Base-by-base conservation (phyloP, 2,329 filamentous ascomycete genomes). In the Aureobasidium sp. region DNA sequence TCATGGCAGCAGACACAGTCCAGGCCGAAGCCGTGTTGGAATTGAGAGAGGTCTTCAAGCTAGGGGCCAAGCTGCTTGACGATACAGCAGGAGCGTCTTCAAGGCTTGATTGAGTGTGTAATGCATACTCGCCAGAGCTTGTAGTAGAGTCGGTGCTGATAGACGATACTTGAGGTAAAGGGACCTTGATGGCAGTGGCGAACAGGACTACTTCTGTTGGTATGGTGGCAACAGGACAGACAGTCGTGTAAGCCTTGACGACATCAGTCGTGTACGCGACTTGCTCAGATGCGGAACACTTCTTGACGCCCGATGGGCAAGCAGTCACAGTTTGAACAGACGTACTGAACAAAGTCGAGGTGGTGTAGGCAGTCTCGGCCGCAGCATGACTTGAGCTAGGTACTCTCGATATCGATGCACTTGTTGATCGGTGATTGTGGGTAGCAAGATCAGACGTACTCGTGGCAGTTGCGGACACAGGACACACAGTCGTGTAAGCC, bases 201-300 rank as follows among this genome's bases (percentile, higher is more conserved):
- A n/a, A n/a, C n/a, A n/a, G n/a, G n/a, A n/a, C n/a, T n/a, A n/a
- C n/a, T n/a, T n/a, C n/a, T n/a, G n/a, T n/a, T n/a, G n/a, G n/a
- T n/a, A n/a, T n/a, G n/a, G n/a, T n/a, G n/a, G 45, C 38, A 47
- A 72, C 75, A 29, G 79, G 78, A 69, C 79, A 81, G 69, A 76
- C 71, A 43, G 74, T 77, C n/a, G 78, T 63, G 60, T 51, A 53
- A 18, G 60, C 50, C 18, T 45, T 40, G 15, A 63, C 38, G 25
- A 63, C 60, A 51, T 31, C 23, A 29, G 47, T 63, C 3, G 38
- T 23, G 3, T 25, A 16, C 1, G 50, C 7, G 8, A 20, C 29
- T n/a, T n/a, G n/a, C n/a, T n/a, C n/a, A n/a, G n/a, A n/a, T n/a
- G n/a, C n/a, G n/a, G n/a, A n/a, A n/a, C n/a, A n/a, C n/a, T n/a